phyloP scores from a whole-genome alignment of 2,329 filamentous ascomycete genomes.

The Hysterium pulicare region DNA sequence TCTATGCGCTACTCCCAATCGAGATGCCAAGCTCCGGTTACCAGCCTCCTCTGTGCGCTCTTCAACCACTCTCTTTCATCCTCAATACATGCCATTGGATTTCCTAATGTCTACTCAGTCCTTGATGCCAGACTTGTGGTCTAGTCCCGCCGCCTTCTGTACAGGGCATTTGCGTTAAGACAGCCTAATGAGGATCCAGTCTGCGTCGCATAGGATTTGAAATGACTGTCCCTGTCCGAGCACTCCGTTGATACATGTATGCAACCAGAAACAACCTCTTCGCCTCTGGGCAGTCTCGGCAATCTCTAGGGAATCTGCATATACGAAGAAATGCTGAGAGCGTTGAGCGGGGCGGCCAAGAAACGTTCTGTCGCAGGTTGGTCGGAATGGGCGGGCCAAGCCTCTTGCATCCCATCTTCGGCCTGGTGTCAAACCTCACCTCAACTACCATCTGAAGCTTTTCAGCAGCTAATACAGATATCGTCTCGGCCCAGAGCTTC shows the following conservation, averaged over 20 bases:
- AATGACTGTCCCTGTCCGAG: not conserved
- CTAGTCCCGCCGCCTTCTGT: too few species aligned
- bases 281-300: not conserved
- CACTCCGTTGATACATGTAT: not conserved
- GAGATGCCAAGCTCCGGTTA: too few species aligned
- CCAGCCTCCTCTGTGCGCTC: too few species aligned
- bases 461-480: not conserved
- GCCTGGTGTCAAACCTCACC: not conserved
- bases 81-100: too few species aligned
- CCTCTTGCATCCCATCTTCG: not conserved
- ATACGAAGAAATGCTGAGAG: not conserved
- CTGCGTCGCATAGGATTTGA: too few species aligned
- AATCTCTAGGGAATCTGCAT: not conserved
- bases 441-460: not conserved
- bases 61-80: too few species aligned
- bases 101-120: too few species aligned
- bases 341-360: not conserved
- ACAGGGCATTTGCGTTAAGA: too few species aligned
- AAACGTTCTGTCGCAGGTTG: not conserved
- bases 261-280: not conserved
- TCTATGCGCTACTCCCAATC: too few species aligned
- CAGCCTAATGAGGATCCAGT: too few species aligned
- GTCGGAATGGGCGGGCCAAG: not conserved
- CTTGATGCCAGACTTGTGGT: too few species aligned
- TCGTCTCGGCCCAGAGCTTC: not conserved